Conservation (phyloP, 1,284 basidiomycete species). For the Anthracocystis panici-leucophaei region DNA sequence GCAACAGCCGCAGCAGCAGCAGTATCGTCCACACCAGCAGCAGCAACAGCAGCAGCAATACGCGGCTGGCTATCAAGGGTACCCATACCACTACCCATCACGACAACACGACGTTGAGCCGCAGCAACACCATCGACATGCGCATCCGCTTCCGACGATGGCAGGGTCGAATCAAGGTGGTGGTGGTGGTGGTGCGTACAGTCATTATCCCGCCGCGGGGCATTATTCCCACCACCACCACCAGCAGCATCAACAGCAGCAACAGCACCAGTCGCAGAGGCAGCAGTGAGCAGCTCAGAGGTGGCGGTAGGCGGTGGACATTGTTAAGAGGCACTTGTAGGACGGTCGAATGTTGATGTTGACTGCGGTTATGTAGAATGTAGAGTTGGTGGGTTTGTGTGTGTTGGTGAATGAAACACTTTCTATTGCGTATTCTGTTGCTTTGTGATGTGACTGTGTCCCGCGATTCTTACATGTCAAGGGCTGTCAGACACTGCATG, state of each 20-base stretch:
- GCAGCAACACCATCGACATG: slow-evolving; percentile 4
- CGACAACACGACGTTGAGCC: background rate
- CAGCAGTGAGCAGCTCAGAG: slow-evolving; percentile 3
- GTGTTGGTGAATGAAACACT: too few relatives aligned
- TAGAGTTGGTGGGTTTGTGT: too few relatives aligned
- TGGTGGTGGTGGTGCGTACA: background rate
- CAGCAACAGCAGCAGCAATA: slow-evolving; percentile 10
- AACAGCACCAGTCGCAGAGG: slow-evolving; percentile 13
- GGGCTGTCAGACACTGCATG: too few relatives aligned
- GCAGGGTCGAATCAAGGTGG: background rate
- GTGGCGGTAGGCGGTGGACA: background rate
- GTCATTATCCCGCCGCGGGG: background rate
- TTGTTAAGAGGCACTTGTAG: too few relatives aligned
- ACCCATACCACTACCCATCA: background rate
- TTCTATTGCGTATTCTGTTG: too few relatives aligned
- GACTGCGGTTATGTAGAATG: too few relatives aligned
- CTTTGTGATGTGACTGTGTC: too few relatives aligned
- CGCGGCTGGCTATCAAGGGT: background rate
- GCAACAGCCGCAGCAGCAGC: slow-evolving; percentile 15
- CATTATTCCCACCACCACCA: slow-evolving; percentile 3
- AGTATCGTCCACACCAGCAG: slow-evolving; percentile 5
- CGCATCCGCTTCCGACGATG: slow-evolving; percentile 2
- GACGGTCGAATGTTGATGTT: too few relatives aligned
- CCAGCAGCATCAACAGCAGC: background rate
- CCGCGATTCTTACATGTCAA: too few relatives aligned